These are phyloP conservation scores for Lactarius sanguifluus DNA, from an alignment of 768 basidiomycete species.

Conservation along the genomic window DNA sequence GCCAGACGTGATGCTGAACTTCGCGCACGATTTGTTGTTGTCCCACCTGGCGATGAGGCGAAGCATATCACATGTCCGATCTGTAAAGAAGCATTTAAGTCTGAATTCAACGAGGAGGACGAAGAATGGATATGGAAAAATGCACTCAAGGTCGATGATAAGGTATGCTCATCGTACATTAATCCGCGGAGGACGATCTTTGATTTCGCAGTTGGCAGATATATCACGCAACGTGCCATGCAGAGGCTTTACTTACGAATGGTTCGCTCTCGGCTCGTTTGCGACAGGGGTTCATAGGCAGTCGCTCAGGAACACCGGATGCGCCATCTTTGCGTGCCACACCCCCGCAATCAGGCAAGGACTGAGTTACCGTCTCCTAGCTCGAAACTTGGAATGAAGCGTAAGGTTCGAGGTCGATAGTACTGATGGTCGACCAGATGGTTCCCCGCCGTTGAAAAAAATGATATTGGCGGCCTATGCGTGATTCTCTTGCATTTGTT, in stretches of 20 bases:
- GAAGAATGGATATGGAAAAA: slow-evolving; percentile 99
- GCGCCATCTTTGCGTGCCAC: slow-evolving; percentile 39
- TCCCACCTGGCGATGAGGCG: slow-evolving; percentile 88
- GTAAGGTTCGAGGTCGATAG: slow-evolving; percentile 62
- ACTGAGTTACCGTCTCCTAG: slow-evolving; percentile 50
- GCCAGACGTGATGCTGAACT: slow-evolving; percentile 76
- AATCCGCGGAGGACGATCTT: neutral
- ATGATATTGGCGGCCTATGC: slow-evolving; percentile 41
- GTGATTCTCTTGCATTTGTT: slow-evolving; percentile 19
- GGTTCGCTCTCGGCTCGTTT: slow-evolving; percentile 67
- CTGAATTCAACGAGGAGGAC: slow-evolving; percentile 91
- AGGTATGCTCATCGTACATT: slow-evolving; percentile 48
- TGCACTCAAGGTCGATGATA: slow-evolving; percentile 79
- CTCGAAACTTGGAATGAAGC: slow-evolving; percentile 61
- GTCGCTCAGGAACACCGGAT: slow-evolving; percentile 80
- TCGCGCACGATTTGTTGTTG: slow-evolving; percentile 76
- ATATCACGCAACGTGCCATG: slow-evolving; percentile 93
- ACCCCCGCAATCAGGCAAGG: slow-evolving; percentile 37
- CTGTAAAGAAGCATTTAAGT: slow-evolving; percentile 91
- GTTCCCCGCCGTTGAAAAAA: slow-evolving; percentile 69
- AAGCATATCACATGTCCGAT: slow-evolving; percentile 86
- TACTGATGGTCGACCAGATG: slow-evolving; percentile 38
- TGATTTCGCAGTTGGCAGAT: slow-evolving; percentile 51
- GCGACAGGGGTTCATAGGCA: slow-evolving; percentile 57
- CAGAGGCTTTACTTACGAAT: slow-evolving; percentile 59